A percentile compares a stretch with the other conserved stretches of the same genome.
phyloP scores from a whole-genome alignment of 805 yeast species.

The Ogataea henricii region DNA sequence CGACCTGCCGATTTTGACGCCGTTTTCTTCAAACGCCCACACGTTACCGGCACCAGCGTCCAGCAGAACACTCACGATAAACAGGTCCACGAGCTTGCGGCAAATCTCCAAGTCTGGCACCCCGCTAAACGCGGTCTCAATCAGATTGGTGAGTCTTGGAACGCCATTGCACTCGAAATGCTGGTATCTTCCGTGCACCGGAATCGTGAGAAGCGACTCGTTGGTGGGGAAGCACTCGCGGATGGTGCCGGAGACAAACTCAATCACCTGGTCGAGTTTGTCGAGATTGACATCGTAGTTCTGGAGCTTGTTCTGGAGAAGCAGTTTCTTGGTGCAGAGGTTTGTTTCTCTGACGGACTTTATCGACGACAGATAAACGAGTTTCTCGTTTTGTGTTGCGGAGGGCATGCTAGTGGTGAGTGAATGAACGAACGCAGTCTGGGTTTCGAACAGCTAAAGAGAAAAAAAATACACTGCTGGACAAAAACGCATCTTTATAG shows the following conservation, averaged over 20 bases:
- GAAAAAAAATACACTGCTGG: not conserved
- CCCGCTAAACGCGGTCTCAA: slow-evolving; percentile 38
- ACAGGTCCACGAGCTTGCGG: slow-evolving; percentile 55
- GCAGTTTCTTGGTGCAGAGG: slow-evolving; percentile 42
- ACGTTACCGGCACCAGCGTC: slow-evolving; percentile 71
- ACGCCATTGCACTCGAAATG: slow-evolving; percentile 57
- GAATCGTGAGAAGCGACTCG: slow-evolving; percentile 44
- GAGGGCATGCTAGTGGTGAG: slow-evolving; percentile 7
- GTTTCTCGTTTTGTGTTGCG: slow-evolving; percentile 12
- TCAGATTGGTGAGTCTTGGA: slow-evolving; percentile 45
- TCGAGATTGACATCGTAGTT: slow-evolving; percentile 49
- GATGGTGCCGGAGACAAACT: slow-evolving; percentile 48
- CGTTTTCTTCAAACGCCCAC: slow-evolving; percentile 52
- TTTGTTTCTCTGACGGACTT: slow-evolving; percentile 58
- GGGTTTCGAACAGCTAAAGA: too few species aligned
- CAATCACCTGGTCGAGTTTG: slow-evolving; percentile 44
- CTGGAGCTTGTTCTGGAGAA: slow-evolving; percentile 38
- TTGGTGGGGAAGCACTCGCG: slow-evolving; percentile 46
- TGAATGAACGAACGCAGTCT: too few species aligned
- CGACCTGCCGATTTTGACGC: slow-evolving; percentile 43
- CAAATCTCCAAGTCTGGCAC: slow-evolving; percentile 45
- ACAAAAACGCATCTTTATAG: not conserved
- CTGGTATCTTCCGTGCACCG: slow-evolving; percentile 71
- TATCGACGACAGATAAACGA: slow-evolving; percentile 47
- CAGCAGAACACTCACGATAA: slow-evolving; percentile 59